phyloP scores from a whole-genome alignment of 345 rosid genomes.

The Litchi chinensis region DNA sequence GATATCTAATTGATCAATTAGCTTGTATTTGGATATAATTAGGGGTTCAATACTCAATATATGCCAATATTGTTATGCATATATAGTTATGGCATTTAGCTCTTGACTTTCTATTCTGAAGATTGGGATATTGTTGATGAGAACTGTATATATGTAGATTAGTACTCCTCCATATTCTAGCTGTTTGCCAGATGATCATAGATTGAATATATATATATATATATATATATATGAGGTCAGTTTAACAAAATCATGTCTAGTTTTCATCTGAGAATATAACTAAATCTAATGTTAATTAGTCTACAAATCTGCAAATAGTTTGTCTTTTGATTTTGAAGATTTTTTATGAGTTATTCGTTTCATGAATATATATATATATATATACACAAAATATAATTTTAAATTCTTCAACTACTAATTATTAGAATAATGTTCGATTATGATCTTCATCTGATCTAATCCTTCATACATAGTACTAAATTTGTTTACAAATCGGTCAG shows the following conservation, averaged over 20 bases:
- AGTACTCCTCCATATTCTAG: neutral
- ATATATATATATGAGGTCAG: neutral
- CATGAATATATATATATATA: too few relatives aligned
- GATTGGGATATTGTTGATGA: neutral
- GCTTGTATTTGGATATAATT: neutral
- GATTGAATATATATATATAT: neutral
- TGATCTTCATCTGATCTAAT: neutral
- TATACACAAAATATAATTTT: too few relatives aligned
- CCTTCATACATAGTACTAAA: too few relatives aligned
- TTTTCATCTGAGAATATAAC: neutral
- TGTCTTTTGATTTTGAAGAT: neutral
- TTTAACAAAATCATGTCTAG: neutral
- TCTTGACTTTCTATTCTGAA: neutral
- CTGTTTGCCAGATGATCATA: neutral
- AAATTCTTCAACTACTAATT: neutral
- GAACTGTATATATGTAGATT: neutral
- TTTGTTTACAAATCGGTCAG: too few relatives aligned
- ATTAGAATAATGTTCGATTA: too few relatives aligned
- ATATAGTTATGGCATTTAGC: neutral
- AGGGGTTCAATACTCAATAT: neutral
- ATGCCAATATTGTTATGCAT: neutral
- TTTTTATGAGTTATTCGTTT: too few relatives aligned
- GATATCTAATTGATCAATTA: neutral
- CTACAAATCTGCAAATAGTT: neutral
- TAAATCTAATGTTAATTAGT: neutral